phyloP scores from a whole-genome alignment of 1,284 basidiomycete genomes.

The Rhodotorula sp. region DNA sequence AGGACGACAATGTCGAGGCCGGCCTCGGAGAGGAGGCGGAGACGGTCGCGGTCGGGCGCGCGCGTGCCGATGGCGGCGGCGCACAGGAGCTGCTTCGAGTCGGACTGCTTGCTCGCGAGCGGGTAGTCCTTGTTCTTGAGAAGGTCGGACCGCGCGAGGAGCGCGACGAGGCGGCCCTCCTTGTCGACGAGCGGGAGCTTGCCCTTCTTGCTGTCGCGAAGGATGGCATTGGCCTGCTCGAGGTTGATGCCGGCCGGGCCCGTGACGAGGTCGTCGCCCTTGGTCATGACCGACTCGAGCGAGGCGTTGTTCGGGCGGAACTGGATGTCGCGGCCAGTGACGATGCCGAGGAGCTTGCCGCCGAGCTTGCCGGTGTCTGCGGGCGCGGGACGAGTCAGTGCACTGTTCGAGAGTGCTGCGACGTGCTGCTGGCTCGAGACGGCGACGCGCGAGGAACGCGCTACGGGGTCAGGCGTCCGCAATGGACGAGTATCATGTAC shows the following conservation, averaged over 20 bases:
- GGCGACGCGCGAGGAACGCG: slow-evolving; percentile 49
- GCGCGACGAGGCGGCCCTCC: slow-evolving; percentile 73
- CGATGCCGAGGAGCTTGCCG: slow-evolving; percentile 92
- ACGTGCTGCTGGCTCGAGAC: background rate
- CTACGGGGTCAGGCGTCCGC: slow-evolving; percentile 48
- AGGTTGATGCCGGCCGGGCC: slow-evolving; percentile 84
- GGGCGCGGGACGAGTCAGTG: slow-evolving; percentile 9
- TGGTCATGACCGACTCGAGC: slow-evolving; percentile 89
- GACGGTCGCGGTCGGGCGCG: slow-evolving; percentile 80
- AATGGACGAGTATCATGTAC: slow-evolving; percentile 32
- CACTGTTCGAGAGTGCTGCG: too few relatives aligned
- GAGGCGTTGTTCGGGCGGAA: slow-evolving; percentile 72
- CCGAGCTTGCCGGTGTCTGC: slow-evolving; percentile 82
- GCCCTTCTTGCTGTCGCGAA: slow-evolving; percentile 96
- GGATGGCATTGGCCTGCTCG: slow-evolving; percentile 86
- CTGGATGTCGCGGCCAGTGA: slow-evolving; percentile 94
- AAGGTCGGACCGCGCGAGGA: slow-evolving; percentile 92
- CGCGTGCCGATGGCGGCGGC: slow-evolving; percentile 97
- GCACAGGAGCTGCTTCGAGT: slow-evolving; percentile 93
- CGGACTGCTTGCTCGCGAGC: slow-evolving; percentile 86
- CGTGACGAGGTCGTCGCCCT: slow-evolving; percentile 68
- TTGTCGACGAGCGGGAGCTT: slow-evolving; percentile 88
- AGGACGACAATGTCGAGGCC: slow-evolving; percentile 94
- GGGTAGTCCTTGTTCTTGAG: slow-evolving; percentile 98
- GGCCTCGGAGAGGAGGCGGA: slow-evolving; percentile 83